Evolutionary conservation across 163 green algal genomes (phyloP), one percentile per base, ranked within the genome.

Genomic region (Chlamydomonas reinhardtii): DNA sequence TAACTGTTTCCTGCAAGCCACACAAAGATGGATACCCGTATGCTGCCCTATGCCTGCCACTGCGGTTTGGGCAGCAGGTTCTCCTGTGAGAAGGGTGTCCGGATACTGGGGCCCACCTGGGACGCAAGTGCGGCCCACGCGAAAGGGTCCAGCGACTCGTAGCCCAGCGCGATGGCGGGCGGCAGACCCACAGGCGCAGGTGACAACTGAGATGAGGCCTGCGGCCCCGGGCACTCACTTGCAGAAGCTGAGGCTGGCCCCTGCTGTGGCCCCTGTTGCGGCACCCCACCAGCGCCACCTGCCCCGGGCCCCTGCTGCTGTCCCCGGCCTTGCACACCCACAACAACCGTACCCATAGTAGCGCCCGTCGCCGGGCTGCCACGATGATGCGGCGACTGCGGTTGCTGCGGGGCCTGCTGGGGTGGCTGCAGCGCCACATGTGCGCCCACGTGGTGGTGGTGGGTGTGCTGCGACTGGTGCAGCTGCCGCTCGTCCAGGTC

Each of bases 21-120:
- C 39, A 8, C 39, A 5, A 48, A 5, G 39, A 8, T 48, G 39
- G 5, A 48, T 48, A 8, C 39, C 5, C 39, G 39, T 48, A 56
- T 14, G 48, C 48, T 11, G 6, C 11, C 43, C 11, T 19, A 56
- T 19, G 48, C 48, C 48, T 56, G 48, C 76, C 76, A 84, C 76
- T 84, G 76, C 37, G 78, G 78, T 34, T 85, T 85, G 24, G 78
- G 78, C 52, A 85, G 78, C 52, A 85, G 72, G 52, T 77, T 85
- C 12, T 85, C 78, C 52, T 85, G 78, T 5, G 78, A 65, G 78
- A 85, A 85, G 32, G 78, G 78, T 48, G 78, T 77, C 68, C 68
- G 48, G 52, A 85, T 85, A 48, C 27, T 29, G 20, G 68, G 68
- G 5, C 78, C 78, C 22, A 85, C 66, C n/a, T 85, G 78, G 0